Percentiles rank a stretch among this genome's conserved stretches.
Conservation (phyloP, 345 rosid genomes). For the Iberis pinnata region DNA sequence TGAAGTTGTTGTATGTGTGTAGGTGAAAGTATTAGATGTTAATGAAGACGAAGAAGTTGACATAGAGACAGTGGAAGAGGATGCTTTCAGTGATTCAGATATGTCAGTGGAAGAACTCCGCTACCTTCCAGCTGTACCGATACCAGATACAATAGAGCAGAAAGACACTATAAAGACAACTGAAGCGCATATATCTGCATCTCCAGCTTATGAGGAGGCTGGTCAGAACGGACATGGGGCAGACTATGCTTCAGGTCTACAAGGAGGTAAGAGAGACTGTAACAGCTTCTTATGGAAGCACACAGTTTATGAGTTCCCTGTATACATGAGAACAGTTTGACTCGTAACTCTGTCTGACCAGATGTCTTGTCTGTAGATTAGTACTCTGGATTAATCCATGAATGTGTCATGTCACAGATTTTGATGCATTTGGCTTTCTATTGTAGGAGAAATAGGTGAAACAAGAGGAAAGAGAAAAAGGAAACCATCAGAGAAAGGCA, state of each 20-base stretch:
- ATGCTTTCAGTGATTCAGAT: conserved; percentile 90
- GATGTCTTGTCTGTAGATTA: not conserved
- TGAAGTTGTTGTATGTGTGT: conserved; percentile 25
- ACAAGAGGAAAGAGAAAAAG: conserved; percentile 63
- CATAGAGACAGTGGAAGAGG: conserved; percentile 76
- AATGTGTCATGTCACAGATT: conserved; percentile 1
- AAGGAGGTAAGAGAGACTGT: conserved; percentile 49
- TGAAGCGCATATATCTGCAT: conserved; percentile 60
- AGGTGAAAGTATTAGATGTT: conserved; percentile 73
- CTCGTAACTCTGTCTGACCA: no score
- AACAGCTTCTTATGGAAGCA: conserved; percentile 11
- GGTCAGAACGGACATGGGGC: conserved; percentile 57
- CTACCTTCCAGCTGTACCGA: conserved; percentile 87
- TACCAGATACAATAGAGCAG: conserved; percentile 67
- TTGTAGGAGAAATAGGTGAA: conserved; percentile 74
- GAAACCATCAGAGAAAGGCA: conserved; percentile 92
- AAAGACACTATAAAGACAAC: conserved; percentile 64
- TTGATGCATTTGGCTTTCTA: conserved; percentile 9
- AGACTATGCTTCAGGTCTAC: conserved; percentile 64
- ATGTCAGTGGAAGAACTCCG: conserved; percentile 87
- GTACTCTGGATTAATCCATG: no score
- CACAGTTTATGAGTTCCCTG: not conserved
- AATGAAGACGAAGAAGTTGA: conserved; percentile 97
- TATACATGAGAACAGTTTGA: not conserved
- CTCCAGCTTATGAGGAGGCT: conserved; percentile 77